Base-by-base conservation (phyloP, 2,329 filamentous ascomycete genomes). In the Xylariales sp. region DNA sequence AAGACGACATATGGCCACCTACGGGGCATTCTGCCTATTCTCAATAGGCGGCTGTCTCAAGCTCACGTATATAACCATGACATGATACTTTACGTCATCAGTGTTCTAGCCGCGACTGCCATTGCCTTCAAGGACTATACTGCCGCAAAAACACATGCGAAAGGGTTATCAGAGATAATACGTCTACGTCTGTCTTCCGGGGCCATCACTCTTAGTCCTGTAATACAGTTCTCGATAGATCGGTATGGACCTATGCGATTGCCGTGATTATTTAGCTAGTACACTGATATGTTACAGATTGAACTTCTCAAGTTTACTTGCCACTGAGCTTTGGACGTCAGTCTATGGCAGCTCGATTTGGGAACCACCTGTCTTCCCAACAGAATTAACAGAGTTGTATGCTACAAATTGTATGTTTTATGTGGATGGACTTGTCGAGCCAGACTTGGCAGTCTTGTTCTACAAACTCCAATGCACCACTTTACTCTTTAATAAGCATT, bases 281-380 rank as follows among this genome's bases (percentile, higher is more conserved):
- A 11, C 20, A 33, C 30, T 33, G 20, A 33, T 19, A 6, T 16
- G 16, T 33, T 19, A 19, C 20, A 33, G 30, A 5, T 17, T 33
- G n/a, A 33, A 33, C 30, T 33, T 33, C 20, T 33, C 30, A 19
- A 33, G 30, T 33, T 33, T 33, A 17, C 30, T 33, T 19, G 30
- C n/a, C 30, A 33, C 30, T 8, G 20, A 33, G 20, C 30, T 33
- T 17, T 33, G 30, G 30, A 33, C 30, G 20, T 17, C 30, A n/a
- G 15, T 33, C n/a, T 33, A 33, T n/a, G n/a, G 20, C 17, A 19
- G n/a, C 30, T 33, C 30, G 15, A 33, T 33, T 17, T 33, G 17
- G 30, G n/a, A 15, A 19, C 12, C 2, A 16, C 30, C 16, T n/a
- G 16, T 33, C 13, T 33, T 33, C 16, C n/a, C 30, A 6, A 4